phyloP scores from a whole-genome alignment of 768 basidiomycete genomes.

The Russula dissimulans region DNA sequence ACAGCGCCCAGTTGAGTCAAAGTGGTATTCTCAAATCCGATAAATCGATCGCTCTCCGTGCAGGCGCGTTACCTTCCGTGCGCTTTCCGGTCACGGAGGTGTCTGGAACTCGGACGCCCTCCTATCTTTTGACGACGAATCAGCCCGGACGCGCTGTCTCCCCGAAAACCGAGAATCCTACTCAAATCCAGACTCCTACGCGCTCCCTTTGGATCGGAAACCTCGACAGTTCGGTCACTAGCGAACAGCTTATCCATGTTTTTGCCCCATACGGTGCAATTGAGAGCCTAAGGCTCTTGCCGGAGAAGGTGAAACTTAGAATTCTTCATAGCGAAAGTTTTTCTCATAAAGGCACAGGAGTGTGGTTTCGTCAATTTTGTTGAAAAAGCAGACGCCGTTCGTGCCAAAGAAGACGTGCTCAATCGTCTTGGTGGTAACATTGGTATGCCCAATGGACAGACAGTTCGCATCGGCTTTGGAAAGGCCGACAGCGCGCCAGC shows the following conservation, averaged over 20 bases:
- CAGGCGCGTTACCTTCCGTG: slow-evolving; percentile 15
- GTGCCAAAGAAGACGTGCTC: slow-evolving; percentile 95
- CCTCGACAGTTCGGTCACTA: slow-evolving; percentile 87
- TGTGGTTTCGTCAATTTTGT: slow-evolving; percentile 99
- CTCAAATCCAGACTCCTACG: slow-evolving; percentile 86
- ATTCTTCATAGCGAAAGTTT: background rate
- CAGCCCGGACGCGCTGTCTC: slow-evolving; percentile 70
- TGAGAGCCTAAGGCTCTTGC: slow-evolving; percentile 87
- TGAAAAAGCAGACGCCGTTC: slow-evolving; percentile 89
- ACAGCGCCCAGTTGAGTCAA: slow-evolving; percentile 27
- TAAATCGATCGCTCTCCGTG: slow-evolving; percentile 10
- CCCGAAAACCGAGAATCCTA: slow-evolving; percentile 68
- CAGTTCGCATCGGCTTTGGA: slow-evolving; percentile 95
- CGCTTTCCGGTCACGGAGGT: slow-evolving; percentile 20
- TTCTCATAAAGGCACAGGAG: slow-evolving; percentile 44
- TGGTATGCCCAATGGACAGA: slow-evolving; percentile 89
- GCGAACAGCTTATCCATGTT: slow-evolving; percentile 89
- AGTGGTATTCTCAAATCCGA: slow-evolving; percentile 30
- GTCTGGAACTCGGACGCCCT: slow-evolving; percentile 36
- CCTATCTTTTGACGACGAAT: slow-evolving; percentile 60
- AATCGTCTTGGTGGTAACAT: slow-evolving; percentile 93
- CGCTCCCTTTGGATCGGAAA: slow-evolving; percentile 98
- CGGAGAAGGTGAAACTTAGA: slow-evolving; percentile 75
- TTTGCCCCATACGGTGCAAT: slow-evolving; percentile 97
- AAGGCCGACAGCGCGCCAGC: slow-evolving; percentile 96